phyloP scores from a whole-genome alignment of 2,329 filamentous ascomycete genomes.

The Diatrype stigma region DNA sequence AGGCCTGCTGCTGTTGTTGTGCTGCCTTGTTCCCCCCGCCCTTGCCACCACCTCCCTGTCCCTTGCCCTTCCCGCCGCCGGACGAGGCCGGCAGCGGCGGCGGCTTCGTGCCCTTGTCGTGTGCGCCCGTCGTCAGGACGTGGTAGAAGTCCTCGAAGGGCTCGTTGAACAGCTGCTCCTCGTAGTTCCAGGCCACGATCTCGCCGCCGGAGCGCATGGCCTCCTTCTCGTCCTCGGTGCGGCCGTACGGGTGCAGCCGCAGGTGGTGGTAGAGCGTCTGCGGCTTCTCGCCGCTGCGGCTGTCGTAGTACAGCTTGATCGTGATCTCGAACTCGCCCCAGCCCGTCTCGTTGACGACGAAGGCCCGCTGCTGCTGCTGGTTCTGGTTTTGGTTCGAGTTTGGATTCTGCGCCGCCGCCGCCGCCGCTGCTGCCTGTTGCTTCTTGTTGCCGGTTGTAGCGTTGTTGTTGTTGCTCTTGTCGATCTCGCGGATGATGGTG shows the following conservation, averaged over 20 bases:
- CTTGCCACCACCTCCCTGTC: conserved; percentile 25
- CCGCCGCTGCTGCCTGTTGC: neutral
- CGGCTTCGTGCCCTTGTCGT: conserved; percentile 35
- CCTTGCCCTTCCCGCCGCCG: conserved; percentile 47
- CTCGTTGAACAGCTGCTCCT: conserved; percentile 96
- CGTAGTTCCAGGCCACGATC: conserved; percentile 77
- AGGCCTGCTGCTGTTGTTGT: neutral
- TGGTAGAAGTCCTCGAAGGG: conserved; percentile 91
- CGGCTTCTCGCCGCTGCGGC: conserved; percentile 85
- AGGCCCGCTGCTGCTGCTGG: conserved; percentile 52
- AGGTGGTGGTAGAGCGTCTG: conserved; percentile 94
- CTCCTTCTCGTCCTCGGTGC: conserved; percentile 69
- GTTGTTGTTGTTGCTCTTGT: conserved; percentile 5
- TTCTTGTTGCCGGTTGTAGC: no score
- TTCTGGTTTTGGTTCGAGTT: no score
- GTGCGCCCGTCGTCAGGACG: conserved; percentile 70
- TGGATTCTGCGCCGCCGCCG: no score
- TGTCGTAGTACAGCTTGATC: conserved; percentile 88
- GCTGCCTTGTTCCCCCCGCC: conserved; percentile 31
- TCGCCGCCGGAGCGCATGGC: conserved; percentile 57
- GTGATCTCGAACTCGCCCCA: conserved; percentile 99
- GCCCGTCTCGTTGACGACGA: conserved; percentile 85
- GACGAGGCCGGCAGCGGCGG: conserved; percentile 25
- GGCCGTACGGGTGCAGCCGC: conserved; percentile 84
- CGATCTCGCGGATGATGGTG: conserved; percentile 26